Percentiles rank a stretch among this genome's conserved stretches.
These are phyloP conservation scores for Coemansia sp. DNA, from an alignment of 192 early-diverging fungal species.

Conservation along the genomic window DNA sequence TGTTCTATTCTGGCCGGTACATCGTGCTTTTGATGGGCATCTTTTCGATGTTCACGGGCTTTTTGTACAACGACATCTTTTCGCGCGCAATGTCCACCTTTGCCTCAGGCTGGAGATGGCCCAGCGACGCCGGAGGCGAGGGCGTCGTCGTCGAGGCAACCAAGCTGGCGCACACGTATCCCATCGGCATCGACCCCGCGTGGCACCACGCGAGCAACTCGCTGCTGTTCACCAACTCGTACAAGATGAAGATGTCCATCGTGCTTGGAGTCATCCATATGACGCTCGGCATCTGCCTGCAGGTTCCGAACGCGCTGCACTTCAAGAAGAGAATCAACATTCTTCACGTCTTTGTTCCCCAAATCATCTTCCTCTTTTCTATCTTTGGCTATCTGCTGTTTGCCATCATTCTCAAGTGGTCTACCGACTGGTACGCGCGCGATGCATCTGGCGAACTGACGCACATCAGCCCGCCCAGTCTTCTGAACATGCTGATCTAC, in stretches of 20 bases:
- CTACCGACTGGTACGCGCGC: slow-evolving; percentile 78
- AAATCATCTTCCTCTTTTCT: slow-evolving; percentile 86
- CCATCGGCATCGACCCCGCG: slow-evolving; percentile 85
- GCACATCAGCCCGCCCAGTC: slow-evolving; percentile 77
- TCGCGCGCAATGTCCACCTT: slow-evolving; percentile 75
- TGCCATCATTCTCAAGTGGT: slow-evolving; percentile 95
- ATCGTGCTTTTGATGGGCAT: slow-evolving; percentile 96
- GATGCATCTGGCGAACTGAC: slow-evolving; percentile 64
- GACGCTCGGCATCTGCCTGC: slow-evolving; percentile 88
- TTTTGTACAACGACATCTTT: slow-evolving; percentile 99
- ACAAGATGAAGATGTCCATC: slow-evolving; percentile 99
- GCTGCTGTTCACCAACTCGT: slow-evolving; percentile 95
- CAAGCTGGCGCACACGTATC: slow-evolving; percentile 62
- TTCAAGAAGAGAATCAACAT: slow-evolving; percentile 81
- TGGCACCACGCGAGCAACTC: slow-evolving; percentile 95
- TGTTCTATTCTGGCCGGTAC: slow-evolving; percentile 95
- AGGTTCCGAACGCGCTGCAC: slow-evolving; percentile 87
- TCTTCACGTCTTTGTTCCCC: slow-evolving; percentile 85
- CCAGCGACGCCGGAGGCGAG: slow-evolving; percentile 55
- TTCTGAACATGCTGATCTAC: slow-evolving; percentile 98
- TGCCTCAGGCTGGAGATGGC: slow-evolving; percentile 76
- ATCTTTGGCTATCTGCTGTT: slow-evolving; percentile 96
- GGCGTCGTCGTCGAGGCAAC: slow-evolving; percentile 61
- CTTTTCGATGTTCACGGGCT: slow-evolving; percentile 95
- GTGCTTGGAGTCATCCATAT: slow-evolving; percentile 96